Evolutionary conservation across 768 basidiomycete species (phyloP), one percentile per base, ranked within the genome.

Genomic region (Termitomyces sp.): DNA sequence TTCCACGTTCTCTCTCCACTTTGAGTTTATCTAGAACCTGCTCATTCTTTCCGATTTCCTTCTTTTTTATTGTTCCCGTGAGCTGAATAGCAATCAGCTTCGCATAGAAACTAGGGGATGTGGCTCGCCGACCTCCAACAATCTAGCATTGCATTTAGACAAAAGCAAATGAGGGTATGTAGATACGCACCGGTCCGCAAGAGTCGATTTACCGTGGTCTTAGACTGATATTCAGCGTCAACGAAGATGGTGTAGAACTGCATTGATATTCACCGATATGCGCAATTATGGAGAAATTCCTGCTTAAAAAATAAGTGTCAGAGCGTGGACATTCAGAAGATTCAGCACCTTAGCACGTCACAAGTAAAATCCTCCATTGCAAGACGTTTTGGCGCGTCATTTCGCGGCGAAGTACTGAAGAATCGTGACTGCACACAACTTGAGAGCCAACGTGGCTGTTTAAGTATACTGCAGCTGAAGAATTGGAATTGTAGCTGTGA

Each of bases 241-340:
- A 51, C 55, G 8, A 57, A 49, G 40, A 52, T 21, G 9, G 40
- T n/a, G 49, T 40, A 34, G 48, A 40, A 32, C 12, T 5, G 21
- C 5, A 25, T 32, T 10, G 23, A 12, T 52, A 58, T 68, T 54
- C 65, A 86, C 93, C 94, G 63, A 97, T 97, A 69, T 98, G 95
- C 1, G 94, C 94, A 67, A 98, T 96, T 62, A 98, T 94, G 10
- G 94, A 95, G 69, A 98, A 94, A 70, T 98, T 98, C 52, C 89
- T 90, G 53, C 11, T n/a, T 42, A 34, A 49, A 34, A 54, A 61
- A 49, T 39, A 4, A 37, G 39, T 34, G 0, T 28, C 23, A 32
- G 39, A 19, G 14, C 19, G 16, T 25, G 2, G 12, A 27, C 8
- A n/a, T 3, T 7, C 19, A 11, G 12, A 25, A 34, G 12, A 19